These are phyloP conservation scores for Xylariaceae sp. DNA, from an alignment of 2,329 filamentous ascomycete genomes.

Conservation along the genomic window DNA sequence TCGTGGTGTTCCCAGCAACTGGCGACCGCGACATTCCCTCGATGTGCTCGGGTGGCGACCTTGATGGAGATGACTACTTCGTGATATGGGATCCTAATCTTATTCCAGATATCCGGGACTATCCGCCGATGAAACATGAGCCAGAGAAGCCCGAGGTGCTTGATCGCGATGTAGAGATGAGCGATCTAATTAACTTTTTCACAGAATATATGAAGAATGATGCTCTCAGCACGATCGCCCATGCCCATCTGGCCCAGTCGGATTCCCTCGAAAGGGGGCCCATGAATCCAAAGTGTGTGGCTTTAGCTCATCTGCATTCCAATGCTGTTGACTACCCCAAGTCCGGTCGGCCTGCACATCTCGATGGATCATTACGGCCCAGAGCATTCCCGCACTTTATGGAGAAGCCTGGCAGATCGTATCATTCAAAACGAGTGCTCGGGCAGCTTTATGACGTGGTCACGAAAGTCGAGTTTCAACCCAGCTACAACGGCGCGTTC, in stretches of 20 bases:
- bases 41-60: slow-evolving; percentile 93
- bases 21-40: slow-evolving; percentile 81
- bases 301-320: slow-evolving; percentile 77
- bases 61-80: slow-evolving; percentile 94
- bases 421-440: slow-evolving; percentile 65
- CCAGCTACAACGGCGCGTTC: slow-evolving; percentile 67
- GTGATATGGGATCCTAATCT: slow-evolving; percentile 83
- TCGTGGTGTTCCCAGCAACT: slow-evolving; percentile 78
- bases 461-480: slow-evolving; percentile 59
- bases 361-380: slow-evolving; percentile 57
- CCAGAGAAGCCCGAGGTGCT: slow-evolving; percentile 52
- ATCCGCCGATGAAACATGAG: slow-evolving; percentile 71
- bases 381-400: slow-evolving; percentile 79
- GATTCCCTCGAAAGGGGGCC: slow-evolving; percentile 61
- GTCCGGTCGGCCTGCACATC: slow-evolving; percentile 70
- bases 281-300: slow-evolving; percentile 62
- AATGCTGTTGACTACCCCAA: slow-evolving; percentile 93
- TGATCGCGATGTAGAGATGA: slow-evolving; percentile 58
- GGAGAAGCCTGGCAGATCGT: slow-evolving; percentile 59
- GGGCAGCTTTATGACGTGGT: slow-evolving; percentile 80
- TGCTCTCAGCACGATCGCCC: slow-evolving; percentile 70
- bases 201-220: slow-evolving; percentile 92
- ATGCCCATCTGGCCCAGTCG: slow-evolving; percentile 72
- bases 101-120: slow-evolving; percentile 59
- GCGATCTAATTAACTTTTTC: slow-evolving; percentile 79